A percentile compares a stretch with the other conserved stretches of the same genome.
Evolutionary conservation across 176 grass and related monocot species (phyloP).

Genomic region (Carex parvula): DNA sequence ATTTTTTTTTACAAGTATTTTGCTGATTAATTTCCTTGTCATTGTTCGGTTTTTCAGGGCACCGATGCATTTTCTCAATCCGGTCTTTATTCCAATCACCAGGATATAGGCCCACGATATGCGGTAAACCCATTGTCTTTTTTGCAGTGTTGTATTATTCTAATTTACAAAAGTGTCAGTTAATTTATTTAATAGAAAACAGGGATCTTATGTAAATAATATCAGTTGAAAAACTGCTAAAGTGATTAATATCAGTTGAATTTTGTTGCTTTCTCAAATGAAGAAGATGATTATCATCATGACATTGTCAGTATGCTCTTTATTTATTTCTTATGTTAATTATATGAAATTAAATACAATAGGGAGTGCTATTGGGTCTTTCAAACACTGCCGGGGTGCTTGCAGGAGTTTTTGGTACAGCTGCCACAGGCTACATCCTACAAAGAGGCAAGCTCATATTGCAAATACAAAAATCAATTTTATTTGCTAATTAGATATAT

Average conservation of each 20-base stretch:
- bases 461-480: not conserved
- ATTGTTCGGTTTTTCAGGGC: constrained; percentile 43
- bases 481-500: not conserved
- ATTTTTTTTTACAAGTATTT: not conserved
- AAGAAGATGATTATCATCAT: not conserved
- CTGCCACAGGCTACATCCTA: constrained; percentile 82
- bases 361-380: constrained; percentile 88
- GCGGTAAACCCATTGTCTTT: constrained; percentile 41
- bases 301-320: not conserved
- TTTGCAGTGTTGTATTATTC: not conserved
- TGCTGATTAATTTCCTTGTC: not conserved
- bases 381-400: constrained; percentile 95
- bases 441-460: constrained; percentile 52
- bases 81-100: constrained; percentile 92
- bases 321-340: constrained; percentile 10
- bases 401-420: constrained; percentile 93
- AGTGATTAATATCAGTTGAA: not conserved
- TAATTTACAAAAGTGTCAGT: not conserved
- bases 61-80: constrained; percentile 96
- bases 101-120: constrained; percentile 95
- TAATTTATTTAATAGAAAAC: constrained; percentile 12
- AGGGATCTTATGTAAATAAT: not conserved
- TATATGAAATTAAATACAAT: constrained; percentile 10
- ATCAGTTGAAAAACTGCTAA: not conserved
- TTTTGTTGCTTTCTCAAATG: not conserved